Percentiles rank a stretch among this genome's conserved stretches.
Evolutionary conservation across 2,329 filamentous ascomycete species (phyloP).

Genomic region (Clarireedia hainanense): DNA sequence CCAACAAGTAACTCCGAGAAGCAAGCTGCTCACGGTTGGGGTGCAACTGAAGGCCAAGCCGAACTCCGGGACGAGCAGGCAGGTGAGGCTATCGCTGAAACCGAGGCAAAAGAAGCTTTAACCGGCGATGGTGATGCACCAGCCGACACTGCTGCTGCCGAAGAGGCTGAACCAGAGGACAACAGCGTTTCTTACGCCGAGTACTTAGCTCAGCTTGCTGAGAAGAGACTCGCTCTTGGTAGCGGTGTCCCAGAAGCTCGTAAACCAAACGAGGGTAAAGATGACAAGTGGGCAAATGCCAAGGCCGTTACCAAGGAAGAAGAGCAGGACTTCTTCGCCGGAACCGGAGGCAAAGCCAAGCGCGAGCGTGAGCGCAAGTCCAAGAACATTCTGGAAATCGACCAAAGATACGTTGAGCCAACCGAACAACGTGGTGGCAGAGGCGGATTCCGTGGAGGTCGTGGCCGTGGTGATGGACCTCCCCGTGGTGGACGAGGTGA

Average conservation of each 20-base stretch:
- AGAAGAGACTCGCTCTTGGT: constrained; percentile 69
- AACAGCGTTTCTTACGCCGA: constrained; percentile 86
- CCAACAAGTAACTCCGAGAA: constrained; percentile 65
- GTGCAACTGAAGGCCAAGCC: constrained; percentile 69
- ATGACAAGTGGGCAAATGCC: constrained; percentile 90
- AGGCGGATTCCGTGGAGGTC: constrained; percentile 41
- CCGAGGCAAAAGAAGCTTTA: constrained; percentile 67
- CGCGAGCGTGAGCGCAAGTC: constrained; percentile 86
- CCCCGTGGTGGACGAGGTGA: constrained; percentile 34
- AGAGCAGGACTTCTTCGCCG: constrained; percentile 71
- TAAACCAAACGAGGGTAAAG: constrained; percentile 84
- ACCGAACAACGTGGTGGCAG: constrained; percentile 52
- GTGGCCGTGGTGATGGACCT: constrained; percentile 41
- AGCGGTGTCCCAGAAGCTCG: constrained; percentile 63
- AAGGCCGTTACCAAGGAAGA: constrained; percentile 60
- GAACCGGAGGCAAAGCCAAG: constrained; percentile 65
- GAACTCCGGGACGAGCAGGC: constrained; percentile 89
- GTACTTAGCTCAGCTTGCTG: constrained; percentile 70
- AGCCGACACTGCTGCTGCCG: constrained; percentile 30
- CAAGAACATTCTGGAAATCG: constrained; percentile 84
- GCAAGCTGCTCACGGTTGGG: constrained; percentile 86
- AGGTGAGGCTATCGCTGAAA: constrained; percentile 79
- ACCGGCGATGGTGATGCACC: constrained; percentile 42
- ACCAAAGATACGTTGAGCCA: constrained; percentile 72
- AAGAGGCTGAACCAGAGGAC: constrained; percentile 49